Percentiles rank a stretch among this genome's conserved stretches.
phyloP scores from a whole-genome alignment of 768 basidiomycete genomes.

The Tubosaeta brunneosetosa region DNA sequence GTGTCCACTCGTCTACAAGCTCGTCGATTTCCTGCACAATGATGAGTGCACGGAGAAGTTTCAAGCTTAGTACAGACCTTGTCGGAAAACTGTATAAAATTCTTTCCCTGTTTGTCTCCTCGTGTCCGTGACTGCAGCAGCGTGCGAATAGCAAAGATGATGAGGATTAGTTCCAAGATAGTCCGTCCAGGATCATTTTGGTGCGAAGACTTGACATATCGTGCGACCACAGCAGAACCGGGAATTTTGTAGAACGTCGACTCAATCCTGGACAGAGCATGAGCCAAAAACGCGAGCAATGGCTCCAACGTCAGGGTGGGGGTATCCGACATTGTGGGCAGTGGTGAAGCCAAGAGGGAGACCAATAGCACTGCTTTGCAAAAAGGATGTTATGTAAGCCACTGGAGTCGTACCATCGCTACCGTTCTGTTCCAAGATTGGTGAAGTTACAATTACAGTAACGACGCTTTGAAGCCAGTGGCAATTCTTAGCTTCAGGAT shows the following conservation, averaged over 20 bases:
- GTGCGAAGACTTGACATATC: constrained; percentile 93
- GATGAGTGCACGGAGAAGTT: neutral
- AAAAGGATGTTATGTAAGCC: constrained; percentile 13
- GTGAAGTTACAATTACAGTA: too few species aligned
- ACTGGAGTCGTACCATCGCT: too few species aligned
- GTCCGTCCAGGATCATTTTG: constrained; percentile 94
- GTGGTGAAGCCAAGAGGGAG: constrained; percentile 6
- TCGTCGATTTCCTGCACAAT: constrained; percentile 84
- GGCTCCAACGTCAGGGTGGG: constrained; percentile 39
- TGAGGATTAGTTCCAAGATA: constrained; percentile 80
- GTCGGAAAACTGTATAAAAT: constrained; percentile 87
- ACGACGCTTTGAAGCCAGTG: too few species aligned
- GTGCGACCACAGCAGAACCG: constrained; percentile 77
- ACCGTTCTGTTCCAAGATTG: too few species aligned
- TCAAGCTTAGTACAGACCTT: constrained; percentile 54
- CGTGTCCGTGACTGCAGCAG: constrained; percentile 87
- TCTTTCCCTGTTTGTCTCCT: constrained; percentile 76
- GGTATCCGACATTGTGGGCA: constrained; percentile 33
- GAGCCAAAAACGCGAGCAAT: constrained; percentile 62
- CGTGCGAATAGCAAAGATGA: constrained; percentile 85
- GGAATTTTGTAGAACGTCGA: constrained; percentile 69
- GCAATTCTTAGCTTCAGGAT: too few species aligned
- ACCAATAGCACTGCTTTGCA: neutral
- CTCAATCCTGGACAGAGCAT: constrained; percentile 55
- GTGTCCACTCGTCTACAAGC: constrained; percentile 91